Conservation (phyloP, 2,329 filamentous ascomycete species). For the Verticillium nubilum region DNA sequence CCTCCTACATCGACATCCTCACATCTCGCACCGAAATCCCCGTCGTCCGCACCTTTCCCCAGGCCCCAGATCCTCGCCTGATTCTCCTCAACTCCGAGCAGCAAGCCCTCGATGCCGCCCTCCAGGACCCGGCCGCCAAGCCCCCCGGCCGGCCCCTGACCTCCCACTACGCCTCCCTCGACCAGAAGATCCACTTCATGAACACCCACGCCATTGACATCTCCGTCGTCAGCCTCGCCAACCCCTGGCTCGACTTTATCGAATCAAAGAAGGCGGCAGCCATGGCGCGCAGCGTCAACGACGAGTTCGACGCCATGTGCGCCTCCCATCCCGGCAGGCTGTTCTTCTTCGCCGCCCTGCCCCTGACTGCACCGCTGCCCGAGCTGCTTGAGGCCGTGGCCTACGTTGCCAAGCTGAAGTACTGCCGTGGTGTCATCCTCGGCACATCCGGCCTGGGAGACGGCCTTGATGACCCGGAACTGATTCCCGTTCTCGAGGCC, state of each 20-base stretch:
- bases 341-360: constrained; percentile 79
- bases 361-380: constrained; percentile 61
- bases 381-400: constrained; percentile 61
- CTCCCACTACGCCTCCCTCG: constrained; percentile 74
- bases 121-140: constrained; percentile 47
- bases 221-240: constrained; percentile 83
- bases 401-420: constrained; percentile 54
- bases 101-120: constrained; percentile 40
- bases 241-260: constrained; percentile 91
- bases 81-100: constrained; percentile 55
- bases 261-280: constrained; percentile 51
- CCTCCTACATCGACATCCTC: constrained; percentile 56
- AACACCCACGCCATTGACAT: constrained; percentile 73
- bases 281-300: constrained; percentile 66
- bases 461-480: constrained; percentile 70
- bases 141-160: constrained; percentile 78
- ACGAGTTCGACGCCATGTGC: constrained; percentile 72
- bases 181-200: constrained; percentile 84
- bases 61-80: constrained; percentile 52
- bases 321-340: constrained; percentile 58
- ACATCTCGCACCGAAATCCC: constrained; percentile 58
- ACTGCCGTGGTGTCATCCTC: constrained; percentile 81
- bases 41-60: constrained; percentile 62
- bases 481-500: constrained; percentile 68
- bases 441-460: constrained; percentile 76